Evolutionary conservation across 257 asterid species (phyloP), one percentile per base, ranked within the genome.

Genomic region (Jaltomata sinuosa): DNA sequence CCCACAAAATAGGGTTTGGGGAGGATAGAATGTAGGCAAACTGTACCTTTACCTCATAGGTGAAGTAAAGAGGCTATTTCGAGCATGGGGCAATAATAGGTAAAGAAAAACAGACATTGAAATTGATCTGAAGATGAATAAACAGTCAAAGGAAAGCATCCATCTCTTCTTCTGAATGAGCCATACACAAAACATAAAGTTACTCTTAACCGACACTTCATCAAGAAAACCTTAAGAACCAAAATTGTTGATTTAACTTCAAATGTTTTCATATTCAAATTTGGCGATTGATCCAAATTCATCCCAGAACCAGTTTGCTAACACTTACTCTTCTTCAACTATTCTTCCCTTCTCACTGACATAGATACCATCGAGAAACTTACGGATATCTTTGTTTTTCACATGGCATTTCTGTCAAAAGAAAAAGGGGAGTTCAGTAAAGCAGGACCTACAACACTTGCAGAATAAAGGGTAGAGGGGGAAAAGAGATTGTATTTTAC

Each of bases 311-410:
- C 16, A 27, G 40, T 15, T 16, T 47, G 5, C 25, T 76, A 76
- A 0, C 14, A 47, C 40, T 47, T 27, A 76, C 40, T 76, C 81
- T 47, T 76, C 81, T 76, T 76, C 81, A 8, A 11, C 59, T 76
- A 76, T 47, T 76, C 81, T 47, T 76, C 81, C 81, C 25, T 76
- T 76, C 25, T 76, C 81, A 27, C 81, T 76, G 1, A 76, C 81
- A 8, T 76, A 76, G 81, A 76, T 76, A 45, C 81, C 81, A 76
- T 76, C 61, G 16, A 76, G n/a, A 8, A 76, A 76, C 81, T 76
- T 76, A 25, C 81, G 81, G 16, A 76, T 76, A 76, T 76, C 81
- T 47, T 76, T 76, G 81, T 76, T 76, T 27, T 47, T 76, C 25
- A 76, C 81, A 47, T 76, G 81, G 25, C 81, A 76, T 76, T 76